phyloP scores from a whole-genome alignment of 1,284 basidiomycete species.

The Exobasidium cylindrosporum region DNA sequence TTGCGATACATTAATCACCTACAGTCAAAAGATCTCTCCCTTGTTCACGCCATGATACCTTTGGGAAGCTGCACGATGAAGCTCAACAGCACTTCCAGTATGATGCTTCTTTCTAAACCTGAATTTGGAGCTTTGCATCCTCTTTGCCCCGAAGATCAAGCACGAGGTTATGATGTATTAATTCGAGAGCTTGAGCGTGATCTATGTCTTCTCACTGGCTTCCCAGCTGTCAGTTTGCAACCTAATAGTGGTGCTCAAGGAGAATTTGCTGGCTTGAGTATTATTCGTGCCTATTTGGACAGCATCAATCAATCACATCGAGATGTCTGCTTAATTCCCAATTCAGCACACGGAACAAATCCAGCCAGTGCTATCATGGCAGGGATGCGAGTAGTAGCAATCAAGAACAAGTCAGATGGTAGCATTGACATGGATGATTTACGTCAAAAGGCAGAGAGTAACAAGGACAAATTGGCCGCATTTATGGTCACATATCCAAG shows the following conservation, averaged over 20 bases:
- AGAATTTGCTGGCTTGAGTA: slow-evolving; percentile 88
- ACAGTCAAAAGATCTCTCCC: slow-evolving; percentile 88
- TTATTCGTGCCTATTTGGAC: slow-evolving; percentile 91
- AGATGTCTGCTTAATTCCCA: slow-evolving; percentile 88
- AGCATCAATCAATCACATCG: slow-evolving; percentile 80
- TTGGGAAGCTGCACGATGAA: slow-evolving; percentile 69
- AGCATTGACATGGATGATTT: slow-evolving; percentile 86
- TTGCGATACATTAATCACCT: slow-evolving; percentile 83
- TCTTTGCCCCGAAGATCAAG: slow-evolving; percentile 85
- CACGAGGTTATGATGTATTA: slow-evolving; percentile 77
- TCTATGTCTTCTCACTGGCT: slow-evolving; percentile 90
- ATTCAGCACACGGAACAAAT: slow-evolving; percentile 87
- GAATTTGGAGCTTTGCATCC: slow-evolving; percentile 88
- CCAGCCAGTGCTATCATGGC: slow-evolving; percentile 84
- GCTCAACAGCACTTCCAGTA: slow-evolving; percentile 66
- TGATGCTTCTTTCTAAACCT: slow-evolving; percentile 92
- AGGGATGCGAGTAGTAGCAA: slow-evolving; percentile 88
- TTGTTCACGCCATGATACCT: slow-evolving; percentile 95
- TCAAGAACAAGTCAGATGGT: slow-evolving; percentile 83
- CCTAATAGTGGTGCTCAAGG: slow-evolving; percentile 96
- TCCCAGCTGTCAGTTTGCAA: slow-evolving; percentile 88
- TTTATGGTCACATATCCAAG: slow-evolving; percentile 82
- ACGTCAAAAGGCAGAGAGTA: slow-evolving; percentile 77
- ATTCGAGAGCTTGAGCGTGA: slow-evolving; percentile 88
- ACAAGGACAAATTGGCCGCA: slow-evolving; percentile 86